phyloP scores from a whole-genome alignment of 371 early-diverging fungal species.

The Mortierella sp. region DNA sequence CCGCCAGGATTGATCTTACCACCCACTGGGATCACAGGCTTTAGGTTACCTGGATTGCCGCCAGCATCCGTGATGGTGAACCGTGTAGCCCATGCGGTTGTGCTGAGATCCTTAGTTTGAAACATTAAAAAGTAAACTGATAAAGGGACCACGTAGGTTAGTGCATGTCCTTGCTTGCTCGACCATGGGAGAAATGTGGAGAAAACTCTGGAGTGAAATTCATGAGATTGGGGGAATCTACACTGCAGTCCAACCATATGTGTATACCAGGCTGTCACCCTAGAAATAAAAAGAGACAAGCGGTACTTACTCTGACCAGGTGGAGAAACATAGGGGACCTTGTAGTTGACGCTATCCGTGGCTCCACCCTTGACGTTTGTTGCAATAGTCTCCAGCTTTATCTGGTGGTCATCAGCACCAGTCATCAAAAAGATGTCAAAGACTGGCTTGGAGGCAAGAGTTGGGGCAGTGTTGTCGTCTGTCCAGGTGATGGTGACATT shows the following conservation, averaged over 20 bases:
- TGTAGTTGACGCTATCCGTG: slow-evolving; percentile 24
- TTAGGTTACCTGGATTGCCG: slow-evolving; percentile 31
- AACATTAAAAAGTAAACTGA: slow-evolving; percentile 56
- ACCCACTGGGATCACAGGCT: slow-evolving; percentile 31
- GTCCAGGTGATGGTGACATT: slow-evolving; percentile 45
- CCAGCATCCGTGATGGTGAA: slow-evolving; percentile 46
- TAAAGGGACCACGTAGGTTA: not conserved
- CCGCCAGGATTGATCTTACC: slow-evolving; percentile 50
- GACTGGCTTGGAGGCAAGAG: slow-evolving; percentile 21
- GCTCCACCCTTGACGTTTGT: slow-evolving; percentile 34
- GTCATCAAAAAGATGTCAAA: slow-evolving; percentile 56
- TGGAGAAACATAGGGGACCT: slow-evolving; percentile 38
- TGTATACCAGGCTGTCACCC: no score
- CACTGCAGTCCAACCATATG: no score
- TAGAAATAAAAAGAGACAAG: not conserved
- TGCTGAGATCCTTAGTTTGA: slow-evolving; percentile 28
- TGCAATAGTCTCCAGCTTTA: slow-evolving; percentile 37
- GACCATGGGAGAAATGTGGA: not conserved
- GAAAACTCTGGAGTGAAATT: no score
- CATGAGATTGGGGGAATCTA: no score
- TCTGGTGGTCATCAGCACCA: slow-evolving; percentile 42
- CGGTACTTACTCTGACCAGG: slow-evolving; percentile 43
- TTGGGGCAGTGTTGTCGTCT: slow-evolving; percentile 25
- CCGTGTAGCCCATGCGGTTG: slow-evolving; percentile 45
- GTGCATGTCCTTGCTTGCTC: no score